Percentiles rank a stretch among this genome's conserved stretches.
These are phyloP conservation scores for Gossypium schwendimanii DNA, from an alignment of 441 rosid species.

Conservation along the genomic window DNA sequence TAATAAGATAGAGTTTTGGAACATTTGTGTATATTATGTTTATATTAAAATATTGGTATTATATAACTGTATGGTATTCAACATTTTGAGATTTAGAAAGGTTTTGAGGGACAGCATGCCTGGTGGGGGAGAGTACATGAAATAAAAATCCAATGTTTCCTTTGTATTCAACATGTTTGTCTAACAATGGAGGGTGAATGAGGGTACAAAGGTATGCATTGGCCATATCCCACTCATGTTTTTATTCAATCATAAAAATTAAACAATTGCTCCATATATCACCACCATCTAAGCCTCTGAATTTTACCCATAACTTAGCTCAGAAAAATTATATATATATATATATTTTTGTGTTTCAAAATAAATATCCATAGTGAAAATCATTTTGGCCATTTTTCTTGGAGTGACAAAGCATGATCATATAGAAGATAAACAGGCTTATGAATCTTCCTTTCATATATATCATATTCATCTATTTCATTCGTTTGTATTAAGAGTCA, in stretches of 20 bases:
- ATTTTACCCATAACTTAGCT: conserved; percentile 42
- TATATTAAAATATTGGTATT: no score
- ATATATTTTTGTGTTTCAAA: not conserved
- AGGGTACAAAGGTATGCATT: conserved; percentile 38
- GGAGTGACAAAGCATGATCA: conserved; percentile 6
- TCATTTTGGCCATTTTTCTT: conserved; percentile 7
- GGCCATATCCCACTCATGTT: conserved; percentile 48
- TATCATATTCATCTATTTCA: no score
- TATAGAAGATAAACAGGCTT: not conserved
- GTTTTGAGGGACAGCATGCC: conserved; percentile 23
- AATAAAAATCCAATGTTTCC: conserved; percentile 53
- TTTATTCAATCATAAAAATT: conserved; percentile 46
- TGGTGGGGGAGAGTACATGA: conserved; percentile 16
- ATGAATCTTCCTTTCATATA: no score
- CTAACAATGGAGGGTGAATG: conserved; percentile 41
- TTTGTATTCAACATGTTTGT: conserved; percentile 50
- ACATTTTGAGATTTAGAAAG: not conserved
- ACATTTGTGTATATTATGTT: no score
- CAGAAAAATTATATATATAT: not conserved
- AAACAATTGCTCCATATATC: conserved; percentile 36
- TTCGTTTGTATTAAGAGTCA: no score
- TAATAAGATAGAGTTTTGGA: no score
- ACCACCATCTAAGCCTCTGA: conserved; percentile 21
- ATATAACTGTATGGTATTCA: no score
- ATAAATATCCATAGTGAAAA: not conserved